Evolutionary conservation across 2,329 filamentous ascomycete species (phyloP).

Genomic region (Microdochium bolleyi): DNA sequence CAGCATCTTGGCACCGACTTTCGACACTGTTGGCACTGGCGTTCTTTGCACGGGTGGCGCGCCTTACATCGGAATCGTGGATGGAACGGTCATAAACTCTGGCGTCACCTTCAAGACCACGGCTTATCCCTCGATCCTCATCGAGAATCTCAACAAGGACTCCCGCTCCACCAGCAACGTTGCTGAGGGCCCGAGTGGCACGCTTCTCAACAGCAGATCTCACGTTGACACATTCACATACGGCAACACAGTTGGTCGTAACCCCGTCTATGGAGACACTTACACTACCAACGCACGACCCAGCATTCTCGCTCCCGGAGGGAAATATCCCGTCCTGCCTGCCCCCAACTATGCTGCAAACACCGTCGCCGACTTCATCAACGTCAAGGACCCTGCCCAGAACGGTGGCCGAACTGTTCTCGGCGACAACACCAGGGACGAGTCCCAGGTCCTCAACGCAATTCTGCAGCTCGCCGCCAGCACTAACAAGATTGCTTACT

Average conservation of each 20-base stretch:
- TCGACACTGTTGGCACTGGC: slow-evolving; percentile 27
- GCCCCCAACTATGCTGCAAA: slow-evolving; percentile 30
- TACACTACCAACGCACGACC: slow-evolving; percentile 22
- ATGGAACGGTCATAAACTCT: slow-evolving; percentile 30
- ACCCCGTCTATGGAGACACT: slow-evolving; percentile 28
- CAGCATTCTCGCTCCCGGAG: slow-evolving; percentile 24
- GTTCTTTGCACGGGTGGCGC: slow-evolving; percentile 25
- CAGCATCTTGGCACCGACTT: slow-evolving; percentile 28
- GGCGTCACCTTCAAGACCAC: slow-evolving; percentile 28
- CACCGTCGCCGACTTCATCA: slow-evolving; percentile 25
- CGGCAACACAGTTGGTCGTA: slow-evolving; percentile 30
- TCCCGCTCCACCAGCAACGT: slow-evolving; percentile 21
- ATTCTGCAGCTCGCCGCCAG: slow-evolving; percentile 26
- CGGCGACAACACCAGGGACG: slow-evolving; percentile 29
- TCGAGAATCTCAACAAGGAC: slow-evolving; percentile 34
- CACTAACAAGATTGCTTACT: slow-evolving; percentile 38
- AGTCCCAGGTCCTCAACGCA: slow-evolving; percentile 26
- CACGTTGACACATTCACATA: slow-evolving; percentile 32
- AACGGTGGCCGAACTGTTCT: slow-evolving; percentile 25
- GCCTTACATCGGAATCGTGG: slow-evolving; percentile 32
- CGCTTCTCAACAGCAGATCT: slow-evolving; percentile 17
- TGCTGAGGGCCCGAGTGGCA: slow-evolving; percentile 21
- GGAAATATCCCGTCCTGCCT: slow-evolving; percentile 23
- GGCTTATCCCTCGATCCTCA: slow-evolving; percentile 29
- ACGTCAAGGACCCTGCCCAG: slow-evolving; percentile 30